Evolutionary conservation across 1,284 basidiomycete genomes (phyloP).

Genomic region (Papiliotrema flavescens): DNA sequence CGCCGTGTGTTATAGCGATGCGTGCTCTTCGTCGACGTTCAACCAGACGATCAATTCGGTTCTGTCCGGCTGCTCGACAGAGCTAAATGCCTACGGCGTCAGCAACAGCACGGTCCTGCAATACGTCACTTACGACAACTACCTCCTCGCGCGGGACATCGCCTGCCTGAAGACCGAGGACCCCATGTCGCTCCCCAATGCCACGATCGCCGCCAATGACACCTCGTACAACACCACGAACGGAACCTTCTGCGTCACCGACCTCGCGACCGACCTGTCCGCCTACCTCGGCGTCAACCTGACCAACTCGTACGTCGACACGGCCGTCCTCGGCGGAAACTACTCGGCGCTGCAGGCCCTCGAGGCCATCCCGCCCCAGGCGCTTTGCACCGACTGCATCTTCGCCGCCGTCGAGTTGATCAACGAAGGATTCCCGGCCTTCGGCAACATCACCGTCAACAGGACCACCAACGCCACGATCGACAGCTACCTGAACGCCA

Average conservation of each 20-base stretch:
- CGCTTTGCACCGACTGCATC: conserved; percentile 45
- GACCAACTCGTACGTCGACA: conserved; percentile 30
- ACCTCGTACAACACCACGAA: conserved; percentile 34
- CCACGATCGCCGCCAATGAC: conserved; percentile 17
- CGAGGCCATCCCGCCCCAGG: conserved; percentile 20
- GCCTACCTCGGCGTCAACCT: conserved; percentile 38
- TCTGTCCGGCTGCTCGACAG: conserved; percentile 29
- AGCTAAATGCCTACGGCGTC: conserved; percentile 30
- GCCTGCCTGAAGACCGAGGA: conserved; percentile 39
- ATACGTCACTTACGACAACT: conserved; percentile 20
- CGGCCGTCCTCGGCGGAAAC: conserved; percentile 29
- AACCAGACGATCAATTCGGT: conserved; percentile 26
- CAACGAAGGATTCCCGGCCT: conserved; percentile 30
- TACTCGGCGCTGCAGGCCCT: conserved; percentile 22
- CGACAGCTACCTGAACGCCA: conserved; percentile 19
- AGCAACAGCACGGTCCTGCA: conserved; percentile 23
- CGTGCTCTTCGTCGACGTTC: conserved; percentile 40
- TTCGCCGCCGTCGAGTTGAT: conserved; percentile 40
- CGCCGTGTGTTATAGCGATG: conserved; percentile 29
- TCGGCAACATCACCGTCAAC: conserved; percentile 27
- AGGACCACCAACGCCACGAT: conserved; percentile 23
- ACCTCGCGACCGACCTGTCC: conserved; percentile 34
- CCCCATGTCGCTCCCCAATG: conserved; percentile 12
- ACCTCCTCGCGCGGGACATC: conserved; percentile 43
- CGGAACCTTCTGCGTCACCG: conserved; percentile 41